Evolutionary conservation across 345 rosid genomes (phyloP).

Genomic region (Populus tremula): DNA sequence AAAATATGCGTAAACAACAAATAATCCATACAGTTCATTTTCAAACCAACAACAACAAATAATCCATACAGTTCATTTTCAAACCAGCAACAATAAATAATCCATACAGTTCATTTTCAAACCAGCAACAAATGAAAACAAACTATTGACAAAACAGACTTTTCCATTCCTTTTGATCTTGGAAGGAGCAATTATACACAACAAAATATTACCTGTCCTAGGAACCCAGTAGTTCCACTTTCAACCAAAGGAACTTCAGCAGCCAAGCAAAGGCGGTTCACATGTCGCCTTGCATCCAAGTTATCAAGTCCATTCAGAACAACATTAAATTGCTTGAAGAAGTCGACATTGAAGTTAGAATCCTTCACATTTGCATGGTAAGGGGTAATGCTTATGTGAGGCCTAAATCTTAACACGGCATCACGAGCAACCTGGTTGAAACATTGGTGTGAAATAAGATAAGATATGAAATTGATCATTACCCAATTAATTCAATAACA

Average conservation of each 20-base stretch:
- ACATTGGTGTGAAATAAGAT: constrained; percentile 1
- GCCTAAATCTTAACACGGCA: constrained; percentile 90
- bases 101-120: background rate
- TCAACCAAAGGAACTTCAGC: constrained; percentile 95
- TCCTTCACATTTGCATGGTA: constrained; percentile 94
- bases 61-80: background rate
- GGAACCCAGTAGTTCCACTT: constrained; percentile 98
- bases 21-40: background rate
- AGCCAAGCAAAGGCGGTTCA: constrained; percentile 96
- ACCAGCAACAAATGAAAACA: background rate
- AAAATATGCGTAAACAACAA: background rate
- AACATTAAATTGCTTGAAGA: constrained; percentile 89
- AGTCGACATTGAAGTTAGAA: constrained; percentile 75
- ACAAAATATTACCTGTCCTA: constrained; percentile 77
- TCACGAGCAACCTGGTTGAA: constrained; percentile 87
- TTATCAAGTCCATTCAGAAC: constrained; percentile 97
- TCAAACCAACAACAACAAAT: background rate
- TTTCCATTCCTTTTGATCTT: background rate
- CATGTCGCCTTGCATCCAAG: constrained; percentile 94
- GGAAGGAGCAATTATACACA: background rate
- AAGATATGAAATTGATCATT: background rate
- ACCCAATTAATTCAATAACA: background rate
- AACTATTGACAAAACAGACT: background rate
- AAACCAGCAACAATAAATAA: background rate
- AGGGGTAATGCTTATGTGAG: constrained; percentile 69